Percentiles rank a stretch among this genome's conserved stretches.
Evolutionary conservation across 371 early-diverging fungal genomes (phyloP).

Genomic region (Rhizopus sp.): DNA sequence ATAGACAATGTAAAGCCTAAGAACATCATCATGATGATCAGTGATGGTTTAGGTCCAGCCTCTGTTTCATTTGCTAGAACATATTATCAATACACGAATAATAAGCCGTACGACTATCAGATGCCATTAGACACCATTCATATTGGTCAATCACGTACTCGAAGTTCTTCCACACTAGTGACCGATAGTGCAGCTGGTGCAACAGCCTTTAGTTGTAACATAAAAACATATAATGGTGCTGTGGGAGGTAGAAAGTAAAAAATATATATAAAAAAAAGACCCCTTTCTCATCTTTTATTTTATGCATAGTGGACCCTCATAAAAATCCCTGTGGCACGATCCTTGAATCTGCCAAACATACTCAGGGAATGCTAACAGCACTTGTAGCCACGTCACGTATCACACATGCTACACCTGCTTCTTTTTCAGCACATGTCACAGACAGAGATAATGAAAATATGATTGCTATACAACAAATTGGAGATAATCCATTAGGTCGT

Average conservation of each 20-base stretch:
- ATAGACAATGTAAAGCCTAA: slow-evolving; percentile 19
- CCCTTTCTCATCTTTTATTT: not conserved
- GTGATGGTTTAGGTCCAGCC: slow-evolving; percentile 95
- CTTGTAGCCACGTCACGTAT: slow-evolving; percentile 91
- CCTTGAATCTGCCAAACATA: slow-evolving; percentile 88
- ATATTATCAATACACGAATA: slow-evolving; percentile 64
- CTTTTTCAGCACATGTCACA: slow-evolving; percentile 82
- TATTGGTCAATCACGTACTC: slow-evolving; percentile 86
- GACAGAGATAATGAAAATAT: slow-evolving; percentile 75
- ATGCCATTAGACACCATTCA: slow-evolving; percentile 83
- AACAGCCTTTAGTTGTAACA: slow-evolving; percentile 86
- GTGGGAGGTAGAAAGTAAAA: slow-evolving; percentile 59
- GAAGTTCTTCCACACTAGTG: slow-evolving; percentile 76
- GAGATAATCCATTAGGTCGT: slow-evolving; percentile 80
- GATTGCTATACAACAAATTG: slow-evolving; percentile 91
- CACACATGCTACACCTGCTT: slow-evolving; percentile 88
- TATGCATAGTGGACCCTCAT: slow-evolving; percentile 52
- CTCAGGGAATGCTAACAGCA: slow-evolving; percentile 80
- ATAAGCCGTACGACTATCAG: slow-evolving; percentile 36
- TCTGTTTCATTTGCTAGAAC: slow-evolving; percentile 88
- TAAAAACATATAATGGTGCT: slow-evolving; percentile 90
- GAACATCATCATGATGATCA: slow-evolving; percentile 92
- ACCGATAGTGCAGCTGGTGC: slow-evolving; percentile 98
- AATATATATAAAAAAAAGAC: not conserved
- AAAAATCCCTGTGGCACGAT: slow-evolving; percentile 88